These are phyloP conservation scores for Alloteropsis semialata DNA, from an alignment of 176 grass and related monocot genomes.

Conservation along the genomic window DNA sequence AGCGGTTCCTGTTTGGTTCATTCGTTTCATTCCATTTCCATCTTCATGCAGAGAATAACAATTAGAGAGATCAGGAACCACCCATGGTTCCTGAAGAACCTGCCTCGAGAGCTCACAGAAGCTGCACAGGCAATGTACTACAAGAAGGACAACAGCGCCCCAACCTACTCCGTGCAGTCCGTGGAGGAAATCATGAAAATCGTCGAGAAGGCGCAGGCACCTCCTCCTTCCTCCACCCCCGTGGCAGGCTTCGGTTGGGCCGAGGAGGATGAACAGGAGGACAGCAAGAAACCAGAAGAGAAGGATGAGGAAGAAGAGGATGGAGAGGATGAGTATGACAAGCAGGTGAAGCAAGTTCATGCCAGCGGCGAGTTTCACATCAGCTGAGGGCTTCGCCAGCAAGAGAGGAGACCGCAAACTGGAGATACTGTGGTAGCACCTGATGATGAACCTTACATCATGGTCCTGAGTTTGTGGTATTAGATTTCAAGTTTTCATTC, in stretches of 20 bases:
- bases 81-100: conserved; percentile 94
- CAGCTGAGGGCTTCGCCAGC: conserved; percentile 31
- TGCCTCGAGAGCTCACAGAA: conserved; percentile 77
- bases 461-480: conserved; percentile 19
- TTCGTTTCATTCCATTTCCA: background rate
- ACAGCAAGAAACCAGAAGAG: conserved; percentile 47
- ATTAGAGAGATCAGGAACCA: conserved; percentile 85
- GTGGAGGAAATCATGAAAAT: conserved; percentile 89
- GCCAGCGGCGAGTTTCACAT: conserved; percentile 60
- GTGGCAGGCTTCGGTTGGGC: conserved; percentile 52
- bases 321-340: conserved; percentile 72
- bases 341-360: conserved; percentile 68
- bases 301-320: conserved; percentile 51
- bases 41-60: conserved; percentile 70
- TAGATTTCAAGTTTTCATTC: conserved; percentile 37
- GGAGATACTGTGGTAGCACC: conserved; percentile 9
- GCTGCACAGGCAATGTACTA: conserved; percentile 73
- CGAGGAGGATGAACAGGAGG: conserved; percentile 75
- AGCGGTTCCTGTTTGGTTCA: background rate
- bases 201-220: conserved; percentile 52
- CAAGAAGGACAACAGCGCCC: conserved; percentile 58
- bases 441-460: conserved; percentile 13
- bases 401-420: conserved; percentile 13
- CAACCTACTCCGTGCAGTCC: conserved; percentile 64
- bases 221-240: conserved; percentile 44